Base-by-base conservation (phyloP, 345 rosid genomes). In the Citrus cavaleriei region DNA sequence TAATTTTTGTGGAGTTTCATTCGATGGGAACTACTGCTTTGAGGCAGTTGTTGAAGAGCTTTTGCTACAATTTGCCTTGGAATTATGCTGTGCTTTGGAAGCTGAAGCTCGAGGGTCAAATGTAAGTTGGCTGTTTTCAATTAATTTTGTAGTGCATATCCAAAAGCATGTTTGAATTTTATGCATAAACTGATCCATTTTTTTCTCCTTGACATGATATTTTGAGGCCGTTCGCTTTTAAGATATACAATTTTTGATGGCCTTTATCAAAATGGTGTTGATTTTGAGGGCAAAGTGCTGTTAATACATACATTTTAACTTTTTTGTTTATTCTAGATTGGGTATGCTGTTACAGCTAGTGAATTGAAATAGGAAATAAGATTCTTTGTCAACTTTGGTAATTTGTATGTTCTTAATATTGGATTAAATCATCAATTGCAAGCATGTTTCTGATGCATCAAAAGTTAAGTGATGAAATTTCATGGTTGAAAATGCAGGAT, bases 21-120 rank as follows among this genome's bases (percentile, higher is more conserved):
- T 75, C 75, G 71, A 87, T 91, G 95, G 93, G 84, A 76, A 79
- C 83, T 62, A 66, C 85, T 80, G 83, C 84, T 72, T 61, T 87
- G 77, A 85, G 88, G 74, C 86, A 85, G 82, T 81, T 89, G 70
- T 84, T 91, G 79, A 78, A 72, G 78, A 82, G 85, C 40, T 77
- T 86, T 59, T 89, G 94, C 84, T 51, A 28, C 70, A 68, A 77
- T 82, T 86, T 89, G 24, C 66, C 38, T 60, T 91, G 94, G 94
- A 81, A 84, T 24, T 91, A 91, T 79, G 91, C 89, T 9, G 88
- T 89, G 62, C 80, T 89, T 68, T 91, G 94, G 94, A 87, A 88
- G 87, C 83, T 87, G 12, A 71, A 82, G 78, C 89, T 79, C 38
- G 83, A 77, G 32, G 80, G 32, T 79, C 90, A 85, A 57, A 79